Conservation (phyloP, 768 basidiomycete genomes). For the Pulveroboletus ravenelii region DNA sequence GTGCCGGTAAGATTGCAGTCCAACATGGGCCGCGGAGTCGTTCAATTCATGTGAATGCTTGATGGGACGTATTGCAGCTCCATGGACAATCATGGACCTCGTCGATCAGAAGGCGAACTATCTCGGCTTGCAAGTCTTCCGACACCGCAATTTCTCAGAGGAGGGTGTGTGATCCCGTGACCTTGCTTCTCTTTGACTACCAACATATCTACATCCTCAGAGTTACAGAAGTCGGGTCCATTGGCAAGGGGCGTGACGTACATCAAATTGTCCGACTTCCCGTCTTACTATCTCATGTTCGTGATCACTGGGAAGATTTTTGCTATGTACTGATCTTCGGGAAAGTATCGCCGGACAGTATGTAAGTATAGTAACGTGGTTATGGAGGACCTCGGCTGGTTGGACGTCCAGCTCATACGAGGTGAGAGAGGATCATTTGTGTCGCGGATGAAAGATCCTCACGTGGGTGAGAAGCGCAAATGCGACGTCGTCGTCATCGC, state of each 20-base stretch:
- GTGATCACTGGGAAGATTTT: constrained; percentile 71
- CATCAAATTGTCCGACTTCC: constrained; percentile 73
- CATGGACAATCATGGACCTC: constrained; percentile 77
- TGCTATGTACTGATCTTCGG: constrained; percentile 78
- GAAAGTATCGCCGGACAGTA: constrained; percentile 47
- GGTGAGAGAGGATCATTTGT: constrained; percentile 34
- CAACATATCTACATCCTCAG: constrained; percentile 32
- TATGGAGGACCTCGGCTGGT: constrained; percentile 79
- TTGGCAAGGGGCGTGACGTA: constrained; percentile 59
- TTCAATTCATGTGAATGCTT: not conserved
- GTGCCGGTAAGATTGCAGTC: constrained; percentile 57
- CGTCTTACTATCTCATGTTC: constrained; percentile 78
- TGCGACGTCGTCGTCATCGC: constrained; percentile 11
- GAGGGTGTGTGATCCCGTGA: constrained; percentile 45
- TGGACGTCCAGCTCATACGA: constrained; percentile 66
- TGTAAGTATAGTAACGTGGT: constrained; percentile 50
- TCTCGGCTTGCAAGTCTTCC: constrained; percentile 74
- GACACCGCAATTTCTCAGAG: constrained; percentile 58
- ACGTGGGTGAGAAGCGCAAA: constrained; percentile 30
- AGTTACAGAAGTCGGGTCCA: constrained; percentile 66
- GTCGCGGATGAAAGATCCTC: constrained; percentile 14
- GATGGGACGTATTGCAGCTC: not conserved
- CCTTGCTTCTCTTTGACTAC: not conserved
- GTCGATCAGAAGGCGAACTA: constrained; percentile 83
- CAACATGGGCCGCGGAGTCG: constrained; percentile 41